Conservation (phyloP, 306 rosid genomes). For the Acacia confusa region DNA sequence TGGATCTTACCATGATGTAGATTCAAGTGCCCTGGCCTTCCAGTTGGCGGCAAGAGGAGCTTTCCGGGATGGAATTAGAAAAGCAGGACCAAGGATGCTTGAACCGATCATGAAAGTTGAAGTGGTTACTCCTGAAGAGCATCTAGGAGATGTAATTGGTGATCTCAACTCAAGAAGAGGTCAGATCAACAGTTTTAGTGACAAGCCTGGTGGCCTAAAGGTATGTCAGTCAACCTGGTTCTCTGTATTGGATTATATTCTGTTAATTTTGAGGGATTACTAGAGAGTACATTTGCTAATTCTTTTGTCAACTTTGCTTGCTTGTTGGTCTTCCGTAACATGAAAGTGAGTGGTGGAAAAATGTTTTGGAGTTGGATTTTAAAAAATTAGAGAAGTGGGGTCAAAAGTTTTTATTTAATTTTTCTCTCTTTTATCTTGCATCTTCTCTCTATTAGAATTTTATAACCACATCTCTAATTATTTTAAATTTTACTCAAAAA, state of each 20-base stretch:
- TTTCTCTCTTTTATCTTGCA: no score
- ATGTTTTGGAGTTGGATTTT: no score
- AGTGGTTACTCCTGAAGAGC: conserved; percentile 96
- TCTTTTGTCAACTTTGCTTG: neutral
- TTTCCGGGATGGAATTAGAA: conserved; percentile 79
- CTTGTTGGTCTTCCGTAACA: neutral
- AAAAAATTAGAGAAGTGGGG: no score
- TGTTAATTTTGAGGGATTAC: neutral
- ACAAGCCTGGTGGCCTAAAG: conserved; percentile 99
- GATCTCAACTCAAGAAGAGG: conserved; percentile 99
- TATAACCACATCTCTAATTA: no score
- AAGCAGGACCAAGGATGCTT: conserved; percentile 88
- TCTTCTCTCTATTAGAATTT: no score
- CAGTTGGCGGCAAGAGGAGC: conserved; percentile 99
- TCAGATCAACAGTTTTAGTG: conserved; percentile 87
- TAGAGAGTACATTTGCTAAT: neutral
- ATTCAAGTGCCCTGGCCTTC: conserved; percentile 94
- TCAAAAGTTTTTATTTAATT: no score
- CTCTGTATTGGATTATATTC: conserved; percentile 5
- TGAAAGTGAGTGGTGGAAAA: neutral
- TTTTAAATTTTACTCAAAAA: no score
- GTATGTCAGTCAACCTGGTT: conserved; percentile 38
- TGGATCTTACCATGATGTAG: conserved; percentile 94
- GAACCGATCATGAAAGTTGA: conserved; percentile 97
- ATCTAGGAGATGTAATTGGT: conserved; percentile 94